phyloP scores from a whole-genome alignment of 352 stramenopile genomes.

The Globisporangium solare region DNA sequence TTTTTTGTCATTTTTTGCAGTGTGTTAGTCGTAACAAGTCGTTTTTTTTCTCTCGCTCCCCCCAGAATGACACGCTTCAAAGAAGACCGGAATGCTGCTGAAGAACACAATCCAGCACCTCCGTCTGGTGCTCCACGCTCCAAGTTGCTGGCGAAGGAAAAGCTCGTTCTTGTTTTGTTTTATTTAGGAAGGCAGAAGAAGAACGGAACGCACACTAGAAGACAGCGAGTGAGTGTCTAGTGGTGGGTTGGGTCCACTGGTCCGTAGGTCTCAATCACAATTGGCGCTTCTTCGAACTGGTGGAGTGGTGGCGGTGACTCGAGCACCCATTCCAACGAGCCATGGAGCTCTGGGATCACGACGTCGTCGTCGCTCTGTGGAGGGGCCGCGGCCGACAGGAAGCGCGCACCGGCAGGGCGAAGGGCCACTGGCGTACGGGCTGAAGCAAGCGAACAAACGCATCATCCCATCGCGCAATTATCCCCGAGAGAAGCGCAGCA shows the following conservation, averaged over 20 bases:
- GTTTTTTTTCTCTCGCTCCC: too few relatives aligned
- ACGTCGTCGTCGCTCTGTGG: slow-evolving; percentile 53
- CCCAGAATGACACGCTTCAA: too few relatives aligned
- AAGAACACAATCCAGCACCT: too few relatives aligned
- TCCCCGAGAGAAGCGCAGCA: background rate
- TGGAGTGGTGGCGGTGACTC: slow-evolving; percentile 80
- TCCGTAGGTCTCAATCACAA: slow-evolving; percentile 87
- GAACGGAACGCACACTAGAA: slow-evolving; percentile 1
- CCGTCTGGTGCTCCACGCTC: too few relatives aligned
- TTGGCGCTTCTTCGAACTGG: slow-evolving; percentile 86
- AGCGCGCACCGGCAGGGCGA: slow-evolving; percentile 42
- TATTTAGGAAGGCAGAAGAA: slow-evolving; percentile 11
- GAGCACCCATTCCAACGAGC: slow-evolving; percentile 85
- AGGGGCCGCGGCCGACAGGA: slow-evolving; percentile 51
- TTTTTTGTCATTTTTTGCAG: too few relatives aligned
- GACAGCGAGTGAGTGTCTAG: slow-evolving; percentile 25
- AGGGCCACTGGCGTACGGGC: slow-evolving; percentile 45
- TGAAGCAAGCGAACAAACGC: too few relatives aligned
- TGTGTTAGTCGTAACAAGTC: too few relatives aligned
- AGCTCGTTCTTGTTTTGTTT: background rate
- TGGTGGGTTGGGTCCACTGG: slow-evolving; percentile 78
- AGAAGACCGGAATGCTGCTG: too few relatives aligned
- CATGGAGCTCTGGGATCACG: slow-evolving; percentile 76
- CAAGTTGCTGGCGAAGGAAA: background rate
- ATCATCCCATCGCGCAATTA: too few relatives aligned